phyloP scores from a whole-genome alignment of 441 rosid species.

The California macrophylla region DNA sequence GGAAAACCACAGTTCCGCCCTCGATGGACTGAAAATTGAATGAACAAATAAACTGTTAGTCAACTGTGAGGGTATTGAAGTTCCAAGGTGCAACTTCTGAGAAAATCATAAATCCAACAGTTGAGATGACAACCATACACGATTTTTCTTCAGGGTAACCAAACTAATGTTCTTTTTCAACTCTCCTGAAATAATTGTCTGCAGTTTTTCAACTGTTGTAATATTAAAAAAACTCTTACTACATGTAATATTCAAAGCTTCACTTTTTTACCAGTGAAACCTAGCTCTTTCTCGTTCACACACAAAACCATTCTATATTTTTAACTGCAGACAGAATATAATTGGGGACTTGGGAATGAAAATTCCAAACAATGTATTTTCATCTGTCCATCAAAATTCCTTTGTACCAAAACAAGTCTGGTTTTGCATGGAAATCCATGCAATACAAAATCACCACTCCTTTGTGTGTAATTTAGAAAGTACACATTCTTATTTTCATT shows the following conservation, averaged over 20 bases:
- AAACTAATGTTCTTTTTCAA: not conserved
- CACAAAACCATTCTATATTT: not conserved
- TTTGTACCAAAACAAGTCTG: not conserved
- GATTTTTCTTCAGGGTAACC: not conserved
- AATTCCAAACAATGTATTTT: too few species aligned
- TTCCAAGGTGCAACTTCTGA: not conserved
- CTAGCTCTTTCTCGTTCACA: not conserved
- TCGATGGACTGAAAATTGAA: constrained; percentile 50
- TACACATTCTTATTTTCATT: too few species aligned
- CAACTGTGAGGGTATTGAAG: not conserved
- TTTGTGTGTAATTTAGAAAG: too few species aligned
- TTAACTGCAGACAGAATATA: not conserved
- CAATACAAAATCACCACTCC: too few species aligned
- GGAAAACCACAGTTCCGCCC: constrained; percentile 68
- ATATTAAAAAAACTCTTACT: too few species aligned
- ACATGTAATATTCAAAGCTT: not conserved
- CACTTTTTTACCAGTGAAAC: not conserved
- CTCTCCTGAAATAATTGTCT: not conserved
- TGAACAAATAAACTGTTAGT: constrained; percentile 16
- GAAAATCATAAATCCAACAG: not conserved
- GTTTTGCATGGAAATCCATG: not conserved
- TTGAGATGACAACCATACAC: not conserved
- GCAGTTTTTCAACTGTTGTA: too few species aligned
- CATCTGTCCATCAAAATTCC: not conserved
- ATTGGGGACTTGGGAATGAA: not conserved